Percentiles rank a stretch among this genome's conserved stretches.
These are phyloP conservation scores for Gossypium turneri DNA, from an alignment of 345 rosid genomes.

Conservation along the genomic window DNA sequence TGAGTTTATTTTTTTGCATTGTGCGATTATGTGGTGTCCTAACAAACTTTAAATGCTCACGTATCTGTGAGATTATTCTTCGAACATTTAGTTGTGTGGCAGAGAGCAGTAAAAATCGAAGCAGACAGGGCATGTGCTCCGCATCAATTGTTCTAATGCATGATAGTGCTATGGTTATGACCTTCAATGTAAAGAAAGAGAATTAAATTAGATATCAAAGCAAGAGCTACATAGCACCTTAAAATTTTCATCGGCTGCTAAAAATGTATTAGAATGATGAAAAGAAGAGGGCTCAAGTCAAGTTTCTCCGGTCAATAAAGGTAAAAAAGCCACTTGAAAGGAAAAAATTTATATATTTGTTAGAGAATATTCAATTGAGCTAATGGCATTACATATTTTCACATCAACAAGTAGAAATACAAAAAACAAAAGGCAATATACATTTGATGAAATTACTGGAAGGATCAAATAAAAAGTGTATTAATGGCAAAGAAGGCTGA, in stretches of 20 bases:
- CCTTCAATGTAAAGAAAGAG: constrained; percentile 33
- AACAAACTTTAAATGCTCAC: constrained; percentile 60
- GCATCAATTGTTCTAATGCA: constrained; percentile 68
- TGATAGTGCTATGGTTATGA: constrained; percentile 61
- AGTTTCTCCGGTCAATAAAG: not conserved
- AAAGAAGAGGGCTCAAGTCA: not conserved
- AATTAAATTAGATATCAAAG: constrained; percentile 2
- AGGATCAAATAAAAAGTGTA: not conserved
- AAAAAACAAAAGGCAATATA: not conserved
- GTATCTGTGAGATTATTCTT: constrained; percentile 65
- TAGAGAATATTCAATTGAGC: not conserved
- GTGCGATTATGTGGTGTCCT: constrained; percentile 43
- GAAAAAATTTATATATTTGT: not conserved
- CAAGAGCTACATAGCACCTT: not conserved
- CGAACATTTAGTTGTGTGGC: constrained; percentile 62
- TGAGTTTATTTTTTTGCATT: constrained; percentile 44
- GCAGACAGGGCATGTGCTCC: constrained; percentile 69
- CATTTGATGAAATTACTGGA: not conserved
- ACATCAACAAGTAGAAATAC: not conserved
- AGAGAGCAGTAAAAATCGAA: constrained; percentile 72
- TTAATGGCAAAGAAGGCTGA: not conserved
- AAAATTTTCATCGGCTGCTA: not conserved
- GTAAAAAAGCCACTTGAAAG: not conserved
- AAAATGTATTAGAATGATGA: not conserved
- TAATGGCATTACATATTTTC: not conserved